phyloP scores from a whole-genome alignment of 1,284 basidiomycete species.

The Cryptococcus depauperatus region DNA sequence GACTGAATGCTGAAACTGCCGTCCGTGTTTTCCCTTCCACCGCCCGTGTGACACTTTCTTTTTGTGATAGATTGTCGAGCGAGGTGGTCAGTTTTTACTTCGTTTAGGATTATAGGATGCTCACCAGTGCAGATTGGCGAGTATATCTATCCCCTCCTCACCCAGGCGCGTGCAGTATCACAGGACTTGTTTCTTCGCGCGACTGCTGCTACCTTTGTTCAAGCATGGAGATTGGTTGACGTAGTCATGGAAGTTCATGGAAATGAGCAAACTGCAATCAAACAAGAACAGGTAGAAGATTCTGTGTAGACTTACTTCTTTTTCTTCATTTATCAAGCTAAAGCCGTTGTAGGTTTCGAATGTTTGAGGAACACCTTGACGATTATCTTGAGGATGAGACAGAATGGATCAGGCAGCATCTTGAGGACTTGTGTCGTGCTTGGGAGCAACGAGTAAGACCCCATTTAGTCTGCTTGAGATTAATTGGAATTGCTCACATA shows the following conservation, averaged over 20 bases:
- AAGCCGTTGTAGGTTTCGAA: conserved; percentile 56
- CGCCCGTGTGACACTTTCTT: conserved; percentile 37
- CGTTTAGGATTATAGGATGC: neutral
- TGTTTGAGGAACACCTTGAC: conserved; percentile 94
- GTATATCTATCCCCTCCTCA: conserved; percentile 71
- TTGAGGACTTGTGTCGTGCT: conserved; percentile 65
- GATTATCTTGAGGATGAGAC: conserved; percentile 93
- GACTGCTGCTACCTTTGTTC: conserved; percentile 78
- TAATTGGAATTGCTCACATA: no score
- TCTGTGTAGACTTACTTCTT: conserved; percentile 55
- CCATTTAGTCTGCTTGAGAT: no score
- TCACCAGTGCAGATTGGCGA: conserved; percentile 61
- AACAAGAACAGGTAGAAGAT: conserved; percentile 59
- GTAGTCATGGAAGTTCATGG: conserved; percentile 51
- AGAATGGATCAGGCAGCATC: conserved; percentile 64
- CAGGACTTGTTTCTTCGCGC: conserved; percentile 71
- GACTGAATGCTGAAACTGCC: conserved; percentile 68
- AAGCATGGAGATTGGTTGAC: conserved; percentile 79
- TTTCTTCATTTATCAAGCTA: neutral
- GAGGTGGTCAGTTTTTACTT: conserved; percentile 30
- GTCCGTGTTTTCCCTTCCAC: conserved; percentile 73
- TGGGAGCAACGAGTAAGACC: conserved; percentile 55
- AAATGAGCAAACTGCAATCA: conserved; percentile 34
- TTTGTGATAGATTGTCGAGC: conserved; percentile 38
- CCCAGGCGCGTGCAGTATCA: conserved; percentile 66